Conservation (phyloP, 2,329 filamentous ascomycete species). For the Colletotrichum liaoningense region DNA sequence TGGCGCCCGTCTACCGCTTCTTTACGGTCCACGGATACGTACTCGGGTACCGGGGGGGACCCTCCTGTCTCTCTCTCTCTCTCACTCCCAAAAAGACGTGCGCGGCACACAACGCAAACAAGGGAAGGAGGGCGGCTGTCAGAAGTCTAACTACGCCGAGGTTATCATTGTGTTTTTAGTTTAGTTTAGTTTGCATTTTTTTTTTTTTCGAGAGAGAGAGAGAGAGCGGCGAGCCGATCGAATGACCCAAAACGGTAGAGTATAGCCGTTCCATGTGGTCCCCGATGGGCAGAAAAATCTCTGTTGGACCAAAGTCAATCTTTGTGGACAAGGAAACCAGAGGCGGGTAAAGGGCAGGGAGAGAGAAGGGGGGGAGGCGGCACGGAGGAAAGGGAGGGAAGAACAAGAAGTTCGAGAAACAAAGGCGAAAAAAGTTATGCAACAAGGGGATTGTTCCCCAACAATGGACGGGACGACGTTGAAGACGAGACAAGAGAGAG, state of each 20-base stretch:
- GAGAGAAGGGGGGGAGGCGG: too few relatives aligned
- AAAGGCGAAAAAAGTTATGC: constrained; percentile 6
- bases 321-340: not conserved
- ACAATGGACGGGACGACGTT: constrained; percentile 16
- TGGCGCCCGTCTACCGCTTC: constrained; percentile 7
- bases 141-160: constrained; percentile 33
- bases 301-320: not conserved
- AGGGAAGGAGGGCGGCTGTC: constrained; percentile 30
- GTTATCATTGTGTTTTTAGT: constrained; percentile 7
- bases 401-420: constrained; percentile 1
- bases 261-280: constrained; percentile 11
- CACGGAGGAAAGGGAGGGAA: not conserved
- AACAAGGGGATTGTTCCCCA: constrained; percentile 4
- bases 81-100: constrained; percentile 10
- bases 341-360: not conserved
- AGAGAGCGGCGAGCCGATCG: not conserved
- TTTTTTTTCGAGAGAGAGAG: too few relatives aligned
- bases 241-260: constrained; percentile 20
- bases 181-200: not conserved
- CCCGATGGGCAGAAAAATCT: constrained; percentile 12
- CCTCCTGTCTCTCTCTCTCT: not conserved
- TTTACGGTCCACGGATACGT: not conserved
- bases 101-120: not conserved
- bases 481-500: too few relatives aligned
- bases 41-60: not conserved